Evolutionary conservation across 164 flowering plant species (phyloP).

Genomic region (Houttuynia cordata): DNA sequence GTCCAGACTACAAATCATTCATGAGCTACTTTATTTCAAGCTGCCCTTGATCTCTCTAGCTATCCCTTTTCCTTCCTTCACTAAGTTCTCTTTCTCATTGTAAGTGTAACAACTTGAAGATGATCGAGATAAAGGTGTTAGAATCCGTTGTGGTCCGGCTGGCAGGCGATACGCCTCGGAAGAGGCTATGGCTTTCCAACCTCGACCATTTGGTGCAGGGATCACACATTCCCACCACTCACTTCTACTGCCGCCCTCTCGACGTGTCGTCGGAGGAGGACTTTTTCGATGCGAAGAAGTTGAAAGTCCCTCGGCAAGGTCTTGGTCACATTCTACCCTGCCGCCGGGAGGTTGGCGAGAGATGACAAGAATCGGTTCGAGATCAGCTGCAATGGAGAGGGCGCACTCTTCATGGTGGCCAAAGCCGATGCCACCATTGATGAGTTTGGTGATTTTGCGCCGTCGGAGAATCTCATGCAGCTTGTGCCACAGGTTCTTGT

Average conservation of each 20-base stretch:
- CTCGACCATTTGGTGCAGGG: constrained; percentile 3
- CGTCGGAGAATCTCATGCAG: neutral
- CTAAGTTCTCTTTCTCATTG: too few relatives aligned
- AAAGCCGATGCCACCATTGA: neutral
- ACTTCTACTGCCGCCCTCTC: constrained; percentile 1
- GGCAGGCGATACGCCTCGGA: neutral
- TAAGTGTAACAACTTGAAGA: too few relatives aligned
- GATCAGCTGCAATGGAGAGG: constrained; percentile 7
- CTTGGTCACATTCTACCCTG: constrained; percentile 4
- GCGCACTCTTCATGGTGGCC: constrained; percentile 3
- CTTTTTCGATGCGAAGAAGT: constrained; percentile 1
- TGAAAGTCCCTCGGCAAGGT: constrained; percentile 5
- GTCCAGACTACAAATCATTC: too few relatives aligned
- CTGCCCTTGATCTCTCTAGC: too few relatives aligned
- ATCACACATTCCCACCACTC: neutral
- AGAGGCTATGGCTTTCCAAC: constrained; percentile 2
- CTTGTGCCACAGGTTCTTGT: neutral
- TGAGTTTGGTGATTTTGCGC: neutral
- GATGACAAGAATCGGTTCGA: constrained; percentile 1
- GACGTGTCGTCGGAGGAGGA: neutral
- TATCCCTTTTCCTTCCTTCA: too few relatives aligned
- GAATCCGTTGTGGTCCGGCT: constrained; percentile 4
- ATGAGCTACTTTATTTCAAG: too few relatives aligned
- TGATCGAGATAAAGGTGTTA: neutral
- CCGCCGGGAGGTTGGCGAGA: constrained; percentile 7